A percentile compares a stretch with the other conserved stretches of the same genome.
Evolutionary conservation across 768 basidiomycete genomes (phyloP).

Genomic region (Mycena filopes): DNA sequence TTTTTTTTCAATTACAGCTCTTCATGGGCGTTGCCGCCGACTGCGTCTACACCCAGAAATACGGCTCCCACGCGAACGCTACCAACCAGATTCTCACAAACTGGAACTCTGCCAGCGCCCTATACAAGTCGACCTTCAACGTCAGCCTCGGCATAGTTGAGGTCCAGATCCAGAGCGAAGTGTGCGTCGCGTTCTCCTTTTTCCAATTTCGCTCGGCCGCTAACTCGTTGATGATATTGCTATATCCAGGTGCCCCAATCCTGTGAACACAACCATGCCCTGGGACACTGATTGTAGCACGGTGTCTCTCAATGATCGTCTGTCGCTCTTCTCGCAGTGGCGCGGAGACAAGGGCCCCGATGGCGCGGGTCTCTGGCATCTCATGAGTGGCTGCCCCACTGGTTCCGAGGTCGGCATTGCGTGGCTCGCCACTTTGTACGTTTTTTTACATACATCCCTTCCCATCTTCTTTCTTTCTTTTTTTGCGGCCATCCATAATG

Average conservation of each 20-base stretch:
- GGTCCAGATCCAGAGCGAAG: slow-evolving; percentile 73
- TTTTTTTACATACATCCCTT: too few species aligned
- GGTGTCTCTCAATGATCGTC: slow-evolving; percentile 70
- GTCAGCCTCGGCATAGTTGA: slow-evolving; percentile 87
- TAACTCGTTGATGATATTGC: too few species aligned
- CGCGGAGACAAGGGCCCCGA: slow-evolving; percentile 78
- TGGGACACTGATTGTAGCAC: slow-evolving; percentile 83
- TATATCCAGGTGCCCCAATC: slow-evolving; percentile 67
- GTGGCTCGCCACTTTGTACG: slow-evolving; percentile 84
- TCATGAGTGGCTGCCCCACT: slow-evolving; percentile 86
- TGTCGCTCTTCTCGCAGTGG: slow-evolving; percentile 87
- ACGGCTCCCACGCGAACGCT: slow-evolving; percentile 73
- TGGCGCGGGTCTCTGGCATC: slow-evolving; percentile 85
- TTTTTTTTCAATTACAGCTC: slow-evolving; percentile 49
- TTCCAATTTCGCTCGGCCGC: slow-evolving; percentile 5
- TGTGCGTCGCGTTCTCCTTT: slow-evolving; percentile 47
- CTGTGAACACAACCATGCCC: slow-evolving; percentile 59
- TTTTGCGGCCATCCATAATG: not conserved
- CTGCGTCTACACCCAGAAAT: slow-evolving; percentile 77
- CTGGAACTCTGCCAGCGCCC: slow-evolving; percentile 80
- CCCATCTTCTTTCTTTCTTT: not conserved
- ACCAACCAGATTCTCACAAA: slow-evolving; percentile 79
- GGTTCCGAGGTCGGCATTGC: slow-evolving; percentile 90
- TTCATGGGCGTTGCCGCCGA: slow-evolving; percentile 93
- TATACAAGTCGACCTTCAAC: slow-evolving; percentile 87